Conservation (phyloP, 345 rosid species). For the Cardamine resedifolia region DNA sequence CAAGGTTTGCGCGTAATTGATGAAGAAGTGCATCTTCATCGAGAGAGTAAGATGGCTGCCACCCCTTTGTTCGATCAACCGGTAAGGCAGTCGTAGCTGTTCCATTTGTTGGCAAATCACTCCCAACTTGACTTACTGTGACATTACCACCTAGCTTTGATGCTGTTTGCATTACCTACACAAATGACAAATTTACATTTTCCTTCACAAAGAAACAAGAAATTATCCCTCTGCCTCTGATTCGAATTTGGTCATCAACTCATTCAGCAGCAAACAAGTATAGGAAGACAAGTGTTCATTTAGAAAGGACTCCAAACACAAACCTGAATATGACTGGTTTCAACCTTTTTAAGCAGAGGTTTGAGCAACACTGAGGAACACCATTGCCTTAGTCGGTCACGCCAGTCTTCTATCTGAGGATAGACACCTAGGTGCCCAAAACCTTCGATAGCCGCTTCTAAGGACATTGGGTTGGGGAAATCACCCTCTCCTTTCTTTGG, state of each 20-base stretch:
- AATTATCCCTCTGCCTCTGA: constrained; percentile 13
- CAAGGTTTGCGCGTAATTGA: constrained; percentile 73
- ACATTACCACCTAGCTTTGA: constrained; percentile 69
- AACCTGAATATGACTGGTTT: constrained; percentile 89
- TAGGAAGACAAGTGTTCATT: background rate
- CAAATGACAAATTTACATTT: constrained; percentile 10
- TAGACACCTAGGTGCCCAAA: constrained; percentile 73
- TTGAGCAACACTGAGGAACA: constrained; percentile 77
- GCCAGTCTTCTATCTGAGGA: constrained; percentile 93
- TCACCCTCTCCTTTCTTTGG: constrained; percentile 98
- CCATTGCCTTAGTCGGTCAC: constrained; percentile 92
- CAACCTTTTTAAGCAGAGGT: constrained; percentile 75
- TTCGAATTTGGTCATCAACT: background rate
- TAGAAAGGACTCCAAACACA: constrained; percentile 2
- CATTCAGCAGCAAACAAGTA: constrained; percentile 8
- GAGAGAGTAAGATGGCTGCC: constrained; percentile 74
- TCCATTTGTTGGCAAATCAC: constrained; percentile 49
- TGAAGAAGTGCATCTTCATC: constrained; percentile 89
- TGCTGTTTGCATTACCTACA: constrained; percentile 83
- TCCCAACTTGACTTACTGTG: constrained; percentile 76
- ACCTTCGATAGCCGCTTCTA: constrained; percentile 86
- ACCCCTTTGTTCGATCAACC: constrained; percentile 61
- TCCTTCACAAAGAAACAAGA: constrained; percentile 15
- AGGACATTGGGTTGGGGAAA: constrained; percentile 83
- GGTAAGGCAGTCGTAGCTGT: constrained; percentile 50